Evolutionary conservation across 1,284 basidiomycete species (phyloP), one percentile per base, ranked within the genome.

Genomic region (Ustilago lituana): DNA sequence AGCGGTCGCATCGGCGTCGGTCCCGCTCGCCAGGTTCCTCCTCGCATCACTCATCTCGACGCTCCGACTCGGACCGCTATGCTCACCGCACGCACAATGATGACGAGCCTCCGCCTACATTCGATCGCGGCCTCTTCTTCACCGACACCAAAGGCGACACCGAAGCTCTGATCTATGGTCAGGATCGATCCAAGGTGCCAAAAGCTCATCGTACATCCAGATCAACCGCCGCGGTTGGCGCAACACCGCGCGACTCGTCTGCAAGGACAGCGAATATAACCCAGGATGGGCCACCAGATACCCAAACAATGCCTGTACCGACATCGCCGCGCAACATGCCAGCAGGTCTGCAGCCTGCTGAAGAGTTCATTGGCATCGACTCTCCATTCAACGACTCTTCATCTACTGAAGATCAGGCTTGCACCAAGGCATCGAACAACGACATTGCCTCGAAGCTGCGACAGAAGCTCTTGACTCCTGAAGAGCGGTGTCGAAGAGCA

Each of bases 111-210:
- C 7, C 22, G 9, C 20, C 36, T 10, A 53, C 44, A 9, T 55
- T 53, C 24, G 52, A 62, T 23, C 32, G 41, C 5, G 36, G 51
- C 12, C 48, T 62, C 5, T 62, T 51, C 47, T 46, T 46, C 38
- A 56, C 43, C n/a, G 59, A 62, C n/a, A 62, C 47, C 15, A 36
- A n/a, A 43, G 59, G 59, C n/a, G 59, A 62, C 32, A 3, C n/a
- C 1, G 45, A 39, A 31, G 40, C 59, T 19, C 27, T 51, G 11
- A 20, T 41, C 10, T 62, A 62, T 14, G 59, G 59, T 7, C 59
- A 35, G 4, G 59, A 62, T 35, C 31, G 33, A 14, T 33, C 52
- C 36, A 62, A 51, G 43, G n/a, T 62, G 6, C 52, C 59, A 5
- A 45, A 31, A 10, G 19, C 26, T 9, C 41, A 38, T 22, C 47